Evolutionary conservation across 306 rosid genomes (phyloP).

Genomic region (Citrullus amarus): DNA sequence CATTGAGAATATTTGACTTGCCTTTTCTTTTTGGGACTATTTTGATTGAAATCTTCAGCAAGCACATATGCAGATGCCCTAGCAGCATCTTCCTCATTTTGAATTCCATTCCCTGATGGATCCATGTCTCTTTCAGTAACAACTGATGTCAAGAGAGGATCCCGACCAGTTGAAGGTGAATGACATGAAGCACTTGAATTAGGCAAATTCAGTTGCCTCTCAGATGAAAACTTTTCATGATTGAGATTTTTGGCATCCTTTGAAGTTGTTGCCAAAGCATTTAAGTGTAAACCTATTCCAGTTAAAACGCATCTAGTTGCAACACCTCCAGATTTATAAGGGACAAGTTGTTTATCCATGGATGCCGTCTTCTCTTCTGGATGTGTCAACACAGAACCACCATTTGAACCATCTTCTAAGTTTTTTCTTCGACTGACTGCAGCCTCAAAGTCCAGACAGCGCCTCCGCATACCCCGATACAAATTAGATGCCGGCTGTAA

Average conservation of each 20-base stretch:
- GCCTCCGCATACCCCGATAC: slow-evolving; percentile 62
- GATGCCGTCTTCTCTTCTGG: slow-evolving; percentile 31
- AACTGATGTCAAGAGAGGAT: slow-evolving; percentile 23
- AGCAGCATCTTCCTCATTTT: slow-evolving; percentile 44
- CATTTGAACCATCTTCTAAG: slow-evolving; percentile 27
- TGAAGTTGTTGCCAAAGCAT: slow-evolving; percentile 51
- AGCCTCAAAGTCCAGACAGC: slow-evolving; percentile 80
- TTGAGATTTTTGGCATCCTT: slow-evolving; percentile 30
- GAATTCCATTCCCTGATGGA: slow-evolving; percentile 30
- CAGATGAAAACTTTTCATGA: slow-evolving; percentile 30
- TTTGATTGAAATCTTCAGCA: slow-evolving; percentile 55
- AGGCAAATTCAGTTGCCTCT: slow-evolving; percentile 30
- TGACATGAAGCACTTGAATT: slow-evolving; percentile 26
- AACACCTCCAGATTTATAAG: slow-evolving; percentile 30
- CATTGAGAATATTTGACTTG: slow-evolving; percentile 14
- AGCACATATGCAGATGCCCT: slow-evolving; percentile 28
- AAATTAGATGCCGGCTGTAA: slow-evolving; percentile 43
- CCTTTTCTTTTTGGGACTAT: slow-evolving; percentile 79
- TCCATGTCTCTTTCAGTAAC: slow-evolving; percentile 40
- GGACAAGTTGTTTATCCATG: slow-evolving; percentile 31
- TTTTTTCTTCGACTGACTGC: slow-evolving; percentile 42
- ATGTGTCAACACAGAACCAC: slow-evolving; percentile 25
- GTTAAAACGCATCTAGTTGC: slow-evolving; percentile 39
- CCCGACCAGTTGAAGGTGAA: slow-evolving; percentile 34
- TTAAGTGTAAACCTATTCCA: slow-evolving; percentile 72